These are phyloP conservation scores for Plasmodium sp. DNA, from an alignment of 169 alveolate species.

Conservation along the genomic window DNA sequence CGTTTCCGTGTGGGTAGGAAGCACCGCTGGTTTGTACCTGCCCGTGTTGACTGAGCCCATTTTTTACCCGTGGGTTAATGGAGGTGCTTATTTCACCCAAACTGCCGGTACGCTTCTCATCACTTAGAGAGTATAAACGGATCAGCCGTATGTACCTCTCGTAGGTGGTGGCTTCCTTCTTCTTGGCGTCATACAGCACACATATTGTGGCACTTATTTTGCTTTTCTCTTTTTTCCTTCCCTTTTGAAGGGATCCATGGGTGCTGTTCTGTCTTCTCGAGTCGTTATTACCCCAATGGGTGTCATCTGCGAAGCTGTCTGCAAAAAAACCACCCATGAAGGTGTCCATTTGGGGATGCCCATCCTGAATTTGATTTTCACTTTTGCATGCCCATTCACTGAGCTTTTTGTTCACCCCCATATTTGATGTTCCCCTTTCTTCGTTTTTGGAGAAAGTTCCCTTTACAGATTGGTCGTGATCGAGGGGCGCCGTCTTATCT, in stretches of 20 bases:
- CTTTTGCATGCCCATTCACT: neutral
- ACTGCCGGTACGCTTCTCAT: neutral
- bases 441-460: neutral
- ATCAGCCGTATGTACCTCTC: slow-evolving; percentile 51
- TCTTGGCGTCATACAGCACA: slow-evolving; percentile 58
- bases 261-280: neutral
- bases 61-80: neutral
- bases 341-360: neutral
- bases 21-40: neutral
- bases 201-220: slow-evolving; percentile 28
- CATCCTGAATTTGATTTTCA: neutral
- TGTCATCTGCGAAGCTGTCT: neutral
- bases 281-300: neutral
- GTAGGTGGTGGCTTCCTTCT: slow-evolving; percentile 13
- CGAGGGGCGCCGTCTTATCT: neutral
- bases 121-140: neutral
- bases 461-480: neutral
- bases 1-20: neutral
- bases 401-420: neutral
- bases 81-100: neutral
- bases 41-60: neutral
- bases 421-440: neutral
- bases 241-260: neutral
- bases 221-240: slow-evolving; percentile 4
- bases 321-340: neutral